phyloP scores from a whole-genome alignment of 2,329 filamentous ascomycete genomes.

The Paradendryphiella salina region DNA sequence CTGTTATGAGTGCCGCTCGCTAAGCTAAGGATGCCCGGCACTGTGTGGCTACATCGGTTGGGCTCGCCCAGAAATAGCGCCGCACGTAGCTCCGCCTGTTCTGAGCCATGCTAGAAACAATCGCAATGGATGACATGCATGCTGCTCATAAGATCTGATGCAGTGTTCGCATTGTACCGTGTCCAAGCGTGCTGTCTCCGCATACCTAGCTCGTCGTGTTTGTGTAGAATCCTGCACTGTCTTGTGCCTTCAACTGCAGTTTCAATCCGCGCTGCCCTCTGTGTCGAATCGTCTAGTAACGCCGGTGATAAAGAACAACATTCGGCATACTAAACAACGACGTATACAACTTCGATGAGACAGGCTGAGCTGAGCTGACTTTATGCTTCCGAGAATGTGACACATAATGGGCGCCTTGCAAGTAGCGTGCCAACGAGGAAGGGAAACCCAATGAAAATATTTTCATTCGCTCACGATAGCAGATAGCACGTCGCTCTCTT shows the following conservation, averaged over 20 bases:
- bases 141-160: slow-evolving; percentile 1
- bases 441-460: not conserved
- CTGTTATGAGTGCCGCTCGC: slow-evolving; percentile 5
- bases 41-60: slow-evolving; percentile 7
- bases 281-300: too few species aligned
- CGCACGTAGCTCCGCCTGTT: slow-evolving; percentile 30
- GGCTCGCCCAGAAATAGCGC: slow-evolving; percentile 24
- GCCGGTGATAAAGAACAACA: too few species aligned
- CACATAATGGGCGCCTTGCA: not conserved
- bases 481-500: not conserved
- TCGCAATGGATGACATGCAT: slow-evolving; percentile 38
- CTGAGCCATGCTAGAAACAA: slow-evolving; percentile 18
- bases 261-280: too few species aligned
- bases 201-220: not conserved
- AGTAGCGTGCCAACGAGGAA: slow-evolving; percentile 6
- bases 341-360: too few species aligned
- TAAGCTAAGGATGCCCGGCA: slow-evolving; percentile 15
- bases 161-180: slow-evolving; percentile 8
- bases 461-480: slow-evolving; percentile 8
- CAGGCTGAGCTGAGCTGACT: slow-evolving; percentile 21
- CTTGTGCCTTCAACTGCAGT: not conserved
- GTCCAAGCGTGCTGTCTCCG: slow-evolving; percentile 1
- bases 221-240: slow-evolving; percentile 16
- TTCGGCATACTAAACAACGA: too few species aligned
- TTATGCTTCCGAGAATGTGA: not conserved